phyloP scores from a whole-genome alignment of 106 monocot genomes.

The Platanthera zijinensis region DNA sequence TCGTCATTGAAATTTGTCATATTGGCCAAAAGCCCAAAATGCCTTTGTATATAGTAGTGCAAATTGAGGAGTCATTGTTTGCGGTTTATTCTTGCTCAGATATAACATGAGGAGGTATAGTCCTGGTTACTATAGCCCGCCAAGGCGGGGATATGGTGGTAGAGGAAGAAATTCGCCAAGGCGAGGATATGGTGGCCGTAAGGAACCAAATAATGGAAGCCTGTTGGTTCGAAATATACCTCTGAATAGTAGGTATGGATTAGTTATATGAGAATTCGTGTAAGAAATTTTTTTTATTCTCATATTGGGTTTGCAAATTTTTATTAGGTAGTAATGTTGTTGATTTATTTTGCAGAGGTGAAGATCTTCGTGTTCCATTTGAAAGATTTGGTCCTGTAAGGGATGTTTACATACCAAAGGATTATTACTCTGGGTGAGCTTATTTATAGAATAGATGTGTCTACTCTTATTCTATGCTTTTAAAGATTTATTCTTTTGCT shows the following conservation, averaged over 20 bases:
- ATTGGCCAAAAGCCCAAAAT: neutral
- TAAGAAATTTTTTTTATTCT: neutral
- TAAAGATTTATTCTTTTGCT: no score
- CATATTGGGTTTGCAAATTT: neutral
- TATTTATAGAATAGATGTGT: neutral
- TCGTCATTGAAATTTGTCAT: neutral
- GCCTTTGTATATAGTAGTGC: neutral
- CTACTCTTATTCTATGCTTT: no score
- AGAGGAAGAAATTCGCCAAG: conserved; percentile 77
- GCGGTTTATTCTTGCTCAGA: neutral
- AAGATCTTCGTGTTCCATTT: conserved; percentile 56
- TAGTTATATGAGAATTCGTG: neutral
- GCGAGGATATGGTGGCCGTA: conserved; percentile 50
- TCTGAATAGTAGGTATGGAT: conserved; percentile 52
- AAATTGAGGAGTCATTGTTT: neutral
- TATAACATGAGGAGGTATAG: conserved; percentile 4
- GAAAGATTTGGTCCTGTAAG: conserved; percentile 66
- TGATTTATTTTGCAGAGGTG: conserved; percentile 28
- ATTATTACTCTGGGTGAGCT: conserved; percentile 59
- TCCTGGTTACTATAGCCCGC: conserved; percentile 41
- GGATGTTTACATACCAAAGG: conserved; percentile 68
- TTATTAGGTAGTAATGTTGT: neutral
- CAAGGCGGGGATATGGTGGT: conserved; percentile 66
- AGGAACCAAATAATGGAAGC: conserved; percentile 36
- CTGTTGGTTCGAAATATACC: conserved; percentile 92